These are phyloP conservation scores for Lolium perenne DNA, from an alignment of 176 grass and related monocot species.

Conservation along the genomic window DNA sequence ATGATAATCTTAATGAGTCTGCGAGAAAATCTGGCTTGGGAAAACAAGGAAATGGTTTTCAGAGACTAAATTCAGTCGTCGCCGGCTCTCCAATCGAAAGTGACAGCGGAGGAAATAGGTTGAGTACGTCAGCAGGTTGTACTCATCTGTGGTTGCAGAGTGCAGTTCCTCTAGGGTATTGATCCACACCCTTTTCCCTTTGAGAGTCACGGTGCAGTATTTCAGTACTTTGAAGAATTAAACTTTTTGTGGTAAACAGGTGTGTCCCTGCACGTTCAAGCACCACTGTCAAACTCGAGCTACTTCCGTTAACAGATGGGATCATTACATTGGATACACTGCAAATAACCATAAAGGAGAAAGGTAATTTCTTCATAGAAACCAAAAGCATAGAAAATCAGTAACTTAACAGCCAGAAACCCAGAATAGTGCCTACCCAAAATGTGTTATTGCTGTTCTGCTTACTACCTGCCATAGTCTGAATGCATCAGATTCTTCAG, in stretches of 20 bases:
- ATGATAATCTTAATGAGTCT: conserved; percentile 56
- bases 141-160: conserved; percentile 98
- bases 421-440: background rate
- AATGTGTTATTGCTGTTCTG: conserved; percentile 23
- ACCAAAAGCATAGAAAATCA: background rate
- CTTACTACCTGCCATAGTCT: background rate
- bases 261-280: conserved; percentile 89
- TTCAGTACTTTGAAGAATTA: conserved; percentile 30
- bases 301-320: conserved; percentile 93
- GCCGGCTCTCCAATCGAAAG: conserved; percentile 60
- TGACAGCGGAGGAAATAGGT: conserved; percentile 57
- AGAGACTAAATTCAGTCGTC: conserved; percentile 53
- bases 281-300: conserved; percentile 91
- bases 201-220: background rate
- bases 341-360: conserved; percentile 94
- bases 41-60: conserved; percentile 47
- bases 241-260: conserved; percentile 50
- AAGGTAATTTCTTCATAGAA: conserved; percentile 60
- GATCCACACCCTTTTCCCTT: conserved; percentile 22
- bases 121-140: conserved; percentile 59
- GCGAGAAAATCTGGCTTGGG: conserved; percentile 47
- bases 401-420: background rate
- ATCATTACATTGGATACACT: conserved; percentile 94
- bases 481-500: background rate
- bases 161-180: conserved; percentile 92